Conservation (phyloP, 1,284 basidiomycete species). For the Papiliotrema laurentii region DNA sequence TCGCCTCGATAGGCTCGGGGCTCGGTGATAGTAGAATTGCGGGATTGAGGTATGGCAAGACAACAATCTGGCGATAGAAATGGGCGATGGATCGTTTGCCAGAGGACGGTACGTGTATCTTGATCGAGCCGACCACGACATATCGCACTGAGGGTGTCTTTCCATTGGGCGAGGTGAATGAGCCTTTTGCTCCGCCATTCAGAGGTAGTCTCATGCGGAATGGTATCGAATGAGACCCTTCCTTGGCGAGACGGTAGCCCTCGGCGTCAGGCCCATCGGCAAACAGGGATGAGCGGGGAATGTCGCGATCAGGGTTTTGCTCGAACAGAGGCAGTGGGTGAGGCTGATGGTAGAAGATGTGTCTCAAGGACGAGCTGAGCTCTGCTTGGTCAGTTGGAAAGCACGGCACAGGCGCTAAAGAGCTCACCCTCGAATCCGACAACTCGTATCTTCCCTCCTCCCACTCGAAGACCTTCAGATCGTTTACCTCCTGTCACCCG, state of each 20-base stretch:
- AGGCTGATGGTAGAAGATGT: slow-evolving; percentile 81
- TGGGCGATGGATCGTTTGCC: slow-evolving; percentile 75
- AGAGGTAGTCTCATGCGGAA: slow-evolving; percentile 73
- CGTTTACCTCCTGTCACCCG: slow-evolving; percentile 60
- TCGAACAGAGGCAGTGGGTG: slow-evolving; percentile 59
- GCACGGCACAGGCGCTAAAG: background rate
- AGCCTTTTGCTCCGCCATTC: slow-evolving; percentile 68
- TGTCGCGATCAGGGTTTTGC: slow-evolving; percentile 43
- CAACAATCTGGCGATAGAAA: slow-evolving; percentile 79
- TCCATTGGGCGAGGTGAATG: slow-evolving; percentile 57
- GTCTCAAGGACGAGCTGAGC: slow-evolving; percentile 60
- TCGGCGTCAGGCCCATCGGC: slow-evolving; percentile 60
- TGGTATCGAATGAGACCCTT: slow-evolving; percentile 69
- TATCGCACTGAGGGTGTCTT: slow-evolving; percentile 62
- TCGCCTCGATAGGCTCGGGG: slow-evolving; percentile 60
- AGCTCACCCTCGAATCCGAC: slow-evolving; percentile 76
- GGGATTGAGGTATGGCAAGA: slow-evolving; percentile 77
- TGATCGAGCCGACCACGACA: slow-evolving; percentile 78
- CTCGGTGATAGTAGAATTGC: slow-evolving; percentile 61
- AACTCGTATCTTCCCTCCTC: slow-evolving; percentile 74
- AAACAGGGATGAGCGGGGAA: slow-evolving; percentile 51
- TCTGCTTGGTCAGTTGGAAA: slow-evolving; percentile 30
- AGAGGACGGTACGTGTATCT: slow-evolving; percentile 66
- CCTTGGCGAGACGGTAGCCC: slow-evolving; percentile 62
- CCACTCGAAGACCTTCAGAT: slow-evolving; percentile 63